Base-by-base conservation (phyloP, 75 land plant species). In the Cunninghamia lanceolata region DNA sequence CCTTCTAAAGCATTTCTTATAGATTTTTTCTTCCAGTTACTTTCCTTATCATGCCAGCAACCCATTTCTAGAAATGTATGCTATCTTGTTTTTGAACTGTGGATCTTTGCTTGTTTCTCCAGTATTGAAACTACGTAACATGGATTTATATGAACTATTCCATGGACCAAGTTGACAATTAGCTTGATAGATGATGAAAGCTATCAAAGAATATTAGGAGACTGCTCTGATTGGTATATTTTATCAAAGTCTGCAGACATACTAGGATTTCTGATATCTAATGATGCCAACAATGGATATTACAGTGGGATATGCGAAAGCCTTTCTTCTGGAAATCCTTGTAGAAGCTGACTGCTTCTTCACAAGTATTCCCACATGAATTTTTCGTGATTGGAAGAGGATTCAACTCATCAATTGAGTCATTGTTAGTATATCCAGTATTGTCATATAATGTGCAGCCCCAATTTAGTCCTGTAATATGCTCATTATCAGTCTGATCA, bases 11-110 rank as follows among this genome's bases (percentile, higher is more conserved):
- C 47, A 45, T 45, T 80, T 43, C 82, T 45, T 80, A 80, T 43
- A 45, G 82, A 80, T n/a, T n/a, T 45, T 45, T 45, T 30, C 82
- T 45, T 80, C 82, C 50, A 80, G 30, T 45, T 80, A 43, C 82
- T 80, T 13, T 30, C 43, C 50, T 80, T 47, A 80, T 45, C 82
- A 45, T 80, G 32, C 47, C 82, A 45, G 50, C 50, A 45, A 80
- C 45, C 32, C 47, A 43, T 80, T 80, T 80, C 82, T 45, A 40
- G 43, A 80, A n/a, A 39, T 77, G 17, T 39, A 17, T 40, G 30
- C 34, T 40, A 45, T 43, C 2, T 25, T 21, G 15, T 80, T 80
- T 80, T 45, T n/a, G 14, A 28, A 28, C 34, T 80, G 32, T 45
- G 34, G n/a, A 21, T 79, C 28, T 79, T 43, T 77, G 17, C 80